phyloP scores from a whole-genome alignment of 2,329 filamentous ascomycete genomes.

The Pseudomassariella vexata region DNA sequence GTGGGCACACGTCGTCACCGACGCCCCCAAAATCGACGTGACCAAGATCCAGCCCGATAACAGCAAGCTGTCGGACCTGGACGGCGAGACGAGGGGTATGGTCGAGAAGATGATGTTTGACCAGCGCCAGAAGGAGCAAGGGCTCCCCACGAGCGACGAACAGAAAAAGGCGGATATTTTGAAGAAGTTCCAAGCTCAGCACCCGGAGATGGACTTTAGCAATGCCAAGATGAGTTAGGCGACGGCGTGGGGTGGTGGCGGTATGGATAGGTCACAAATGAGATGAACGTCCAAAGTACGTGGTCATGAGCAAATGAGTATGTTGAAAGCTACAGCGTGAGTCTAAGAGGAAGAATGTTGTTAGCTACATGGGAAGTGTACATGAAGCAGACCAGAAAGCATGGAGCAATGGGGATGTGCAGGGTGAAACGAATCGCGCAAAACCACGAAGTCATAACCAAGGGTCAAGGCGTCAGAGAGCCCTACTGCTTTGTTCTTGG shows the following conservation, averaged over 20 bases:
- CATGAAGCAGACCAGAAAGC: too few species aligned
- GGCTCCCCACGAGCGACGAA: constrained; percentile 85
- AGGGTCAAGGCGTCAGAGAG: constrained; percentile 53
- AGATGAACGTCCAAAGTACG: too few species aligned
- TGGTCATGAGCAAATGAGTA: too few species aligned
- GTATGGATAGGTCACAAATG: too few species aligned
- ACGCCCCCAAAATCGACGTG: constrained; percentile 87
- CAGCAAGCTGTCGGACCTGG: constrained; percentile 84
- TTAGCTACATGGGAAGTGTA: too few species aligned
- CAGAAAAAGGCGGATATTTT: constrained; percentile 91
- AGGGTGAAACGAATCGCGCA: constrained; percentile 59
- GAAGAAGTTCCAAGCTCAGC: constrained; percentile 83
- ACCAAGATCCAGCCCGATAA: constrained; percentile 92
- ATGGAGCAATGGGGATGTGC: constrained; percentile 48
- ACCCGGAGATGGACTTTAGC: constrained; percentile 67
- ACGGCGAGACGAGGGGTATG: constrained; percentile 92
- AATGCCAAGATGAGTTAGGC: constrained; percentile 59
- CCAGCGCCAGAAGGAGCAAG: constrained; percentile 92
- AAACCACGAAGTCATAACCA: constrained; percentile 30
- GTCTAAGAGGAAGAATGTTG: too few species aligned
- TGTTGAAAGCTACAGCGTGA: background rate
- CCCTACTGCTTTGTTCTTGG: constrained; percentile 51
- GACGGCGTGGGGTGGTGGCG: too few species aligned
- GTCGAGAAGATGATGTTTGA: constrained; percentile 99
- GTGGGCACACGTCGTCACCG: constrained; percentile 90